These are phyloP conservation scores for Populus deltoides DNA, from an alignment of 345 rosid species.

Conservation along the genomic window DNA sequence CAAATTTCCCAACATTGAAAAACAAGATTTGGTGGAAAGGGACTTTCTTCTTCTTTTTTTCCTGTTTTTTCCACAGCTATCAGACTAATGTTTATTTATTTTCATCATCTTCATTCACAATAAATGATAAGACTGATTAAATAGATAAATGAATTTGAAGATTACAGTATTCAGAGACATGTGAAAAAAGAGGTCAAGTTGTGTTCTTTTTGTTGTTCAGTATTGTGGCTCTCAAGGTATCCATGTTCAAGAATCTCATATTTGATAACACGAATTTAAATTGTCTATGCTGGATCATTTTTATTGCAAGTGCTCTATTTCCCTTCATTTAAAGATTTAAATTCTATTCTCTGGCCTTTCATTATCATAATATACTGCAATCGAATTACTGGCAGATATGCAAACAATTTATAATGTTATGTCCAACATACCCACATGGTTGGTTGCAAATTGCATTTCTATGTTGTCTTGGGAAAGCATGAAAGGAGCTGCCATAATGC, in stretches of 20 bases:
- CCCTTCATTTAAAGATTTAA: background rate
- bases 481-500: constrained; percentile 33
- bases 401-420: background rate
- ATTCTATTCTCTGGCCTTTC: background rate
- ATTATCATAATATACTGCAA: background rate
- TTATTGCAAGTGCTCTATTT: background rate
- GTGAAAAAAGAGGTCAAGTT: background rate
- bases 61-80: background rate
- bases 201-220: background rate
- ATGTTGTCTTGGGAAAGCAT: constrained; percentile 34
- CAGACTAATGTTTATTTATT: background rate
- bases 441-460: constrained; percentile 32
- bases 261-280: background rate
- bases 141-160: background rate
- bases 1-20: background rate
- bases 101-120: background rate
- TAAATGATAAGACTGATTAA: background rate
- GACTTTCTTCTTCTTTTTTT: background rate
- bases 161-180: background rate
- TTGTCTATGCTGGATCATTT: background rate
- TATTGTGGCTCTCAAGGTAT: background rate
- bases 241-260: background rate
- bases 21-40: background rate
- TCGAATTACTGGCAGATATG: background rate
- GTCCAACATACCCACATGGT: constrained; percentile 23